Evolutionary conservation across 495 filamentous ascomycete genomes (phyloP), one percentile per base, ranked within the genome.

Genomic region (Penicillium herquei): DNA sequence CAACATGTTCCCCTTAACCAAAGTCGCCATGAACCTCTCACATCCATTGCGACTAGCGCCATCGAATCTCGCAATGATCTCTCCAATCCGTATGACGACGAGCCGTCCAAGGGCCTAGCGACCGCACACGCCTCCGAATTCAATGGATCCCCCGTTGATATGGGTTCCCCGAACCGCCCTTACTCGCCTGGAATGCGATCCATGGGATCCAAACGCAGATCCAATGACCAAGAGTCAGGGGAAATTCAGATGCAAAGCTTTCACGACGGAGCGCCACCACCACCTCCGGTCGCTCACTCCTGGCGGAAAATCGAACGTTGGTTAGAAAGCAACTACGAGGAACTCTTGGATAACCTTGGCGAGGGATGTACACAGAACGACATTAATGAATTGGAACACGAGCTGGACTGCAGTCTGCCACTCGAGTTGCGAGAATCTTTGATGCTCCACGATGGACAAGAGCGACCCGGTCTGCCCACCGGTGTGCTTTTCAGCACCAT

Each of bases 221-320:
- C 82, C 3, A 78, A 77, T 51, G 83, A 86, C 39, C 68, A 65
- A 57, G 84, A 87, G 53, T 75, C 82, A 21, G 87, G 88, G 16
- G 92, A 96, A 70, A 97, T 99, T 53, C 92, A 92, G 53, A 92
- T 99, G 87, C 95, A 97, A 73, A 89, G 89, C 48, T 99, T 99
- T 74, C 83, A 86, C 59, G 91, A 98, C 57, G 94, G 94, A 46
- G 82, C 88, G 17, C 92, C 94, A 0, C 94, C 95, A 11, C 83
- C 94, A 6, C 94, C 94, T 3, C 90, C 94, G 10, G 86, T 96
- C 11, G 58, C 70, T 51, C 92, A 96, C 76, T 94, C 92, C 21
- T 99, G 94, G 94, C 84, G 81, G 61, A 87, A 91, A 70, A 96
- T 99, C 59, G 92, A 97, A 65, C 81, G 79, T 16, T 99, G 95